Evolutionary conservation across 208 protist genomes (phyloP).

Genomic region (Acanthamoeba sp.): DNA sequence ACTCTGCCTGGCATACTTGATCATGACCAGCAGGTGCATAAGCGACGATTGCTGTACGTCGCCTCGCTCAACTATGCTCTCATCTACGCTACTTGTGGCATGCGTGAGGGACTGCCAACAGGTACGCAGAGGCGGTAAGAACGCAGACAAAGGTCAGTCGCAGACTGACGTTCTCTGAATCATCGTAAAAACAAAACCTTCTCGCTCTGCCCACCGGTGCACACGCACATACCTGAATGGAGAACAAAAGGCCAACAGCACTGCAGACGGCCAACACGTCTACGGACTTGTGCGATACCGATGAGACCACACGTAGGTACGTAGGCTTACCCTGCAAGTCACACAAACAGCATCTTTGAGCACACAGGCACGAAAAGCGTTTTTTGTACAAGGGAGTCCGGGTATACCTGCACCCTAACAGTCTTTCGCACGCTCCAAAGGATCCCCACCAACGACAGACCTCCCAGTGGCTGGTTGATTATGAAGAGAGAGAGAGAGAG

Average conservation of each 20-base stretch:
- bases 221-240: neutral
- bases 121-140: neutral
- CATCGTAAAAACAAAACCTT: too few relatives aligned
- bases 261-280: neutral
- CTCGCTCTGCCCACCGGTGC: too few relatives aligned
- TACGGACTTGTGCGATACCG: neutral
- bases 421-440: neutral
- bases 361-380: neutral
- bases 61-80: neutral
- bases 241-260: neutral
- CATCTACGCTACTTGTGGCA: neutral
- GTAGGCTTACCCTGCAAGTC: neutral
- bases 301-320: constrained; percentile 14
- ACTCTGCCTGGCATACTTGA: neutral
- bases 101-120: neutral
- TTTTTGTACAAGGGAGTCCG: neutral
- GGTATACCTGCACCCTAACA: neutral
- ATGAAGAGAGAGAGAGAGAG: neutral
- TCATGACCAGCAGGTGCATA: neutral
- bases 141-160: too few relatives aligned
- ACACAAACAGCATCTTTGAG: too few relatives aligned
- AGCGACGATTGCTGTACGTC: neutral
- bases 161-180: neutral
- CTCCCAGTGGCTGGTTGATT: neutral
- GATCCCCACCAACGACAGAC: neutral